Evolutionary conservation across 2,329 filamentous ascomycete genomes (phyloP).

Genomic region (Pseudogymnoascus sp.): DNA sequence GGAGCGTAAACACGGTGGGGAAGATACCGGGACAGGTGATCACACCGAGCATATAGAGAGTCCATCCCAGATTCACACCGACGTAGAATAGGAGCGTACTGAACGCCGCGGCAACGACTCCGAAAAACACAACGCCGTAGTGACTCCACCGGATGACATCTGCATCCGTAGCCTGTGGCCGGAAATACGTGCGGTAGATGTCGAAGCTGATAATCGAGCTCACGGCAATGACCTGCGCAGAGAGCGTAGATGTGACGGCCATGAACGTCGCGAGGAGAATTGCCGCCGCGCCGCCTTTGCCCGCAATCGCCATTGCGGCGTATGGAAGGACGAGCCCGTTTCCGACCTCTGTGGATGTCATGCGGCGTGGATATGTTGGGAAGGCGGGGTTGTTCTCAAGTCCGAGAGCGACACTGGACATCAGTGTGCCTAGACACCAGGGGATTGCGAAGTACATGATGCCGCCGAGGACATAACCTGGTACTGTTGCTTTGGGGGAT

Average conservation of each 20-base stretch:
- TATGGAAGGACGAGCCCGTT: conserved; percentile 62
- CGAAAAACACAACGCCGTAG: conserved; percentile 46
- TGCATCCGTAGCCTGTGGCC: conserved; percentile 54
- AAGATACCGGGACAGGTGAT: conserved; percentile 47
- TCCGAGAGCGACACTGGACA: conserved; percentile 41
- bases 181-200: conserved; percentile 76
- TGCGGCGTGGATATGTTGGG: conserved; percentile 56
- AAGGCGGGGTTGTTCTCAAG: conserved; percentile 43
- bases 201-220: conserved; percentile 82
- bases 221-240: conserved; percentile 74
- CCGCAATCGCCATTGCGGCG: conserved; percentile 61
- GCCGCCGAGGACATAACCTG: conserved; percentile 45
- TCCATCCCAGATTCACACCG: conserved; percentile 47
- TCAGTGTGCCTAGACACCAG: conserved; percentile 45
- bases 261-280: conserved; percentile 68
- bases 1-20: conserved; percentile 45
- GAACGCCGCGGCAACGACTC: conserved; percentile 43
- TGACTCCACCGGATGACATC: conserved; percentile 47
- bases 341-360: conserved; percentile 64
- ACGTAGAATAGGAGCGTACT: conserved; percentile 47
- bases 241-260: conserved; percentile 76
- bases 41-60: conserved; percentile 46
- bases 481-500: conserved; percentile 40
- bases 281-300: conserved; percentile 58
- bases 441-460: conserved; percentile 49